Conservation (phyloP, 176 grass and related monocot genomes). For the Alopecurus myosuroides region DNA sequence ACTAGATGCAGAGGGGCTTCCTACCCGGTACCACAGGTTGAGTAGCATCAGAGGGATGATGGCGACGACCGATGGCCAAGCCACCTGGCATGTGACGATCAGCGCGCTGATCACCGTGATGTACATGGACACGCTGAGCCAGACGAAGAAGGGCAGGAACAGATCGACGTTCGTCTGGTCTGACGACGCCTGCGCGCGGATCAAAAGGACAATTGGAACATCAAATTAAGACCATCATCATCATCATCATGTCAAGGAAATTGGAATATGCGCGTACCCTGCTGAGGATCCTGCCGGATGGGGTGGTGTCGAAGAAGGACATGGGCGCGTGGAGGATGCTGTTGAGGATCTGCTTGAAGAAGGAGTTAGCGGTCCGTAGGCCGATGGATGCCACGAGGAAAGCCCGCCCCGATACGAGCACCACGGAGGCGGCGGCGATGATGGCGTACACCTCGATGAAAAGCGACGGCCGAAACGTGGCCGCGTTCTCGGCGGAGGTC, state of each 20-base stretch:
- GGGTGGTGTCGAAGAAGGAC: conserved; percentile 97
- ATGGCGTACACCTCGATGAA: conserved; percentile 72
- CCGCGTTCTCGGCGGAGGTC: conserved; percentile 49
- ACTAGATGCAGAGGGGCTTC: background rate
- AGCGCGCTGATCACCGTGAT: conserved; percentile 70
- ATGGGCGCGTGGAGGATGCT: conserved; percentile 95
- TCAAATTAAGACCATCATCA: no score
- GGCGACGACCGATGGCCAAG: conserved; percentile 73
- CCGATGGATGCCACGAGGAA: conserved; percentile 70
- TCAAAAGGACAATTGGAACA: no score
- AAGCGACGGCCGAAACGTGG: conserved; percentile 38
- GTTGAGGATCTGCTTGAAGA: conserved; percentile 83
- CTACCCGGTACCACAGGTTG: conserved; percentile 95
- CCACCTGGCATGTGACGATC: conserved; percentile 76
- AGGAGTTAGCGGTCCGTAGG: conserved; percentile 63
- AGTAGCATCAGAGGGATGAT: conserved; percentile 70
- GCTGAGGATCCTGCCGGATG: conserved; percentile 93
- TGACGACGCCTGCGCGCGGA: no score
- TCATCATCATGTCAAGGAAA: no score
- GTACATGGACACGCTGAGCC: conserved; percentile 75
- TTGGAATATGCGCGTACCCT: no score
- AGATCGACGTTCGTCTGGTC: conserved; percentile 95
- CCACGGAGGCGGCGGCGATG: conserved; percentile 42
- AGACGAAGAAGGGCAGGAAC: conserved; percentile 83
- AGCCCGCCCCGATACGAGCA: conserved; percentile 45